Conservation (phyloP, 2,329 filamentous ascomycete species). For the Sporothrix mexicana region DNA sequence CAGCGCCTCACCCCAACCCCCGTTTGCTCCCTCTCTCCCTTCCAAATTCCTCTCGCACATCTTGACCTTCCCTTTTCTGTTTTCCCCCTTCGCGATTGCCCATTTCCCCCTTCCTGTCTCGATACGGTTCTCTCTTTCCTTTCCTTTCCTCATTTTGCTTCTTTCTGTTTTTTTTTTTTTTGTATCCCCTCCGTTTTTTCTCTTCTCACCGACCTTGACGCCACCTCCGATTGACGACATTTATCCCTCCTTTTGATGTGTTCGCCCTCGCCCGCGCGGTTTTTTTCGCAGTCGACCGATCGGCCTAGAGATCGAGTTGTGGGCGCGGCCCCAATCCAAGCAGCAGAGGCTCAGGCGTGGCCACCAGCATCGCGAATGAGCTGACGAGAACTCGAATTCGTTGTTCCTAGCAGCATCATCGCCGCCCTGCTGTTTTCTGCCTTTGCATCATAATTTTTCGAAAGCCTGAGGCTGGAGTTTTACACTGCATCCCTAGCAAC, state of each 20-base stretch:
- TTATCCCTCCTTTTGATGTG: constrained; percentile 36
- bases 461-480: background rate
- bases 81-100: constrained; percentile 21
- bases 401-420: constrained; percentile 8
- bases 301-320: constrained; percentile 37
- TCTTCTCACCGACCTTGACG: background rate
- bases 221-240: constrained; percentile 20
- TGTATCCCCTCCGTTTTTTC: constrained; percentile 22
- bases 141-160: constrained; percentile 29
- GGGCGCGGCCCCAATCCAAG: constrained; percentile 36
- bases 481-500: background rate
- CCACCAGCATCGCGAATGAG: constrained; percentile 28
- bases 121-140: constrained; percentile 21
- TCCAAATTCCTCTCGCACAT: constrained; percentile 35
- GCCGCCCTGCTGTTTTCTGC: background rate
- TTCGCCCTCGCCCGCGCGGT: constrained; percentile 35
- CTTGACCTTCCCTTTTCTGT: constrained; percentile 31
- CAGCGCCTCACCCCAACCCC: constrained; percentile 39
- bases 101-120: constrained; percentile 23
- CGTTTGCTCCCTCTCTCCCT: constrained; percentile 38
- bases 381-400: constrained; percentile 17
- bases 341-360: constrained; percentile 30
- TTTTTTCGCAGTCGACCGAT: constrained; percentile 37
- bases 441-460: background rate
- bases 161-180: constrained; percentile 22